These are phyloP conservation scores for Nakazawaea wickerhamii DNA, from an alignment of 805 yeast species.

Conservation along the genomic window DNA sequence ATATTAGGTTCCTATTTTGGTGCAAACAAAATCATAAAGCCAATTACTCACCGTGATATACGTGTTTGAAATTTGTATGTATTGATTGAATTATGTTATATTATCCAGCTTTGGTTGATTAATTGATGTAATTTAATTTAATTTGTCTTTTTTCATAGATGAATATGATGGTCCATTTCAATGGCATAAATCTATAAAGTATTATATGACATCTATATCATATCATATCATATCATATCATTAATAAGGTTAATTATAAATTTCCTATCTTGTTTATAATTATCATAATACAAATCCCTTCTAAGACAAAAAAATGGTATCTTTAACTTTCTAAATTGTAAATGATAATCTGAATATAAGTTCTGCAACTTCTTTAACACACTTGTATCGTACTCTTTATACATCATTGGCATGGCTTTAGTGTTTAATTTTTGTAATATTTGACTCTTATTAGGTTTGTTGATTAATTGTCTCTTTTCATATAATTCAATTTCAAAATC, in stretches of 20 bases:
- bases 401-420: too few relatives aligned
- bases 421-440: conserved; percentile 1
- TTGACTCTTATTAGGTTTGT: not conserved
- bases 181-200: conserved; percentile 33
- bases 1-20: conserved; percentile 84
- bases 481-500: conserved; percentile 6
- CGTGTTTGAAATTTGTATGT: conserved; percentile 16
- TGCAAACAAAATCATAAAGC: conserved; percentile 72
- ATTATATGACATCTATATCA: not conserved
- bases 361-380: conserved; percentile 1
- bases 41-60: conserved; percentile 67
- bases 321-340: conserved; percentile 6
- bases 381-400: not conserved
- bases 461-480: not conserved
- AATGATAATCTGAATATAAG: conserved; percentile 7
- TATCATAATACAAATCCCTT: conserved; percentile 6
- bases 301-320: conserved; percentile 14
- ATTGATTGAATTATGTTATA: conserved; percentile 13
- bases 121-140: not conserved
- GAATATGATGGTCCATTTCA: conserved; percentile 69
- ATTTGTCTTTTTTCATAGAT: conserved; percentile 19
- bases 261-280: conserved; percentile 10
- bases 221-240: conserved; percentile 4
- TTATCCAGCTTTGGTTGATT: conserved; percentile 8
- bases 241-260: conserved; percentile 9